Evolutionary conservation across 1,284 basidiomycete species (phyloP).

Genomic region (Microbotryomycetes sp.): DNA sequence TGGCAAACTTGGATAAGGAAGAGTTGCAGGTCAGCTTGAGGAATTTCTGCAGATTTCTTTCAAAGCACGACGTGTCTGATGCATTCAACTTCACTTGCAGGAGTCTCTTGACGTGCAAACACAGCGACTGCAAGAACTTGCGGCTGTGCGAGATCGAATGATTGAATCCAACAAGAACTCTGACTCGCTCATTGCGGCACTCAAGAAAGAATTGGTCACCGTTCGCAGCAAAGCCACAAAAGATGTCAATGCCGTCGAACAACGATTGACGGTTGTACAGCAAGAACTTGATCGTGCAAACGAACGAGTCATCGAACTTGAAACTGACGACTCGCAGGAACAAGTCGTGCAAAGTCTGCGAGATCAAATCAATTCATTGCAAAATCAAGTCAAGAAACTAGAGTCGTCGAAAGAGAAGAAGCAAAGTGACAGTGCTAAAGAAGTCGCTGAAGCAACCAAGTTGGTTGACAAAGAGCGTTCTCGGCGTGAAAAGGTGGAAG

Average conservation of each 20-base stretch:
- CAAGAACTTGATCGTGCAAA: neutral
- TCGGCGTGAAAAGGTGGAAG: conserved; percentile 7
- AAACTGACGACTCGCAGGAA: conserved; percentile 2
- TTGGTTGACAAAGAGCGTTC: conserved; percentile 14
- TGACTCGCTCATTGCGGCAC: conserved; percentile 12
- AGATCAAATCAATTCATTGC: neutral
- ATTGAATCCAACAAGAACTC: conserved; percentile 14
- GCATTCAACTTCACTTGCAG: neutral
- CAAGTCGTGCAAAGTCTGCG: neutral
- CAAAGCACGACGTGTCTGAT: neutral
- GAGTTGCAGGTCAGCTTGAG: conserved; percentile 23
- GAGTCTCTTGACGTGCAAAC: neutral
- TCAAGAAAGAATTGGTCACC: conserved; percentile 10
- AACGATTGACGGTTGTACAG: neutral
- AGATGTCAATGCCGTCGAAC: neutral
- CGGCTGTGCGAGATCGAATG: conserved; percentile 18
- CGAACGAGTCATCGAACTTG: conserved; percentile 1
- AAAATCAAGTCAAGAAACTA: conserved; percentile 7
- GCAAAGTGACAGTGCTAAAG: conserved; percentile 4
- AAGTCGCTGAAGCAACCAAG: conserved; percentile 3
- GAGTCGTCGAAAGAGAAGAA: conserved; percentile 3
- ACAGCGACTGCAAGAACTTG: conserved; percentile 5
- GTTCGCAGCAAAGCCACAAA: neutral
- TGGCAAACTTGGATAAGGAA: conserved; percentile 14
- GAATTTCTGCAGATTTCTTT: no score